Conservation (phyloP, 1,284 basidiomycete genomes). For the Ustilago loliicola region DNA sequence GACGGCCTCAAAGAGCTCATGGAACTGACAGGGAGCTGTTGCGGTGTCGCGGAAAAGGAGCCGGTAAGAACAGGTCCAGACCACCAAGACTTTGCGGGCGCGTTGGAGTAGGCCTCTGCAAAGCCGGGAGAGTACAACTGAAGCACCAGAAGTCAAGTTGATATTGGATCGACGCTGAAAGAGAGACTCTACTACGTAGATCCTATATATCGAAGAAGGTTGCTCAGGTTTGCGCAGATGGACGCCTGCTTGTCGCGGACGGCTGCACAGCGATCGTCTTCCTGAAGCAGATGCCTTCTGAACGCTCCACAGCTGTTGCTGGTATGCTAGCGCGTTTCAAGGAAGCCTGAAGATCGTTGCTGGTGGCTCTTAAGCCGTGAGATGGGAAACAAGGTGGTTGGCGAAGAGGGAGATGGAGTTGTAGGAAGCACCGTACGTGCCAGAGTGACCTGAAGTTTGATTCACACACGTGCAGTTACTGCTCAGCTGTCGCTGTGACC, state of each 20-base stretch:
- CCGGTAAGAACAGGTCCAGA: background rate
- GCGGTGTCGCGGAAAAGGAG: background rate
- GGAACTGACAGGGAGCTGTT: conserved; percentile 7
- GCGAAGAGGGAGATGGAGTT: background rate
- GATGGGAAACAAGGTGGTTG: background rate
- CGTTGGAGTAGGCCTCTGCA: background rate
- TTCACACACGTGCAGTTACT: conserved; percentile 8
- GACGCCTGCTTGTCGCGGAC: background rate
- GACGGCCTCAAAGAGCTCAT: conserved; percentile 56
- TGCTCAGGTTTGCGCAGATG: background rate
- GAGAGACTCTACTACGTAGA: background rate
- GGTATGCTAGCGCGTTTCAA: background rate
- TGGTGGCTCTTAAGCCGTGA: background rate
- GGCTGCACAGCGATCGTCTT: background rate
- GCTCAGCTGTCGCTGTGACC: conserved; percentile 4
- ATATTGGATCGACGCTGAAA: background rate
- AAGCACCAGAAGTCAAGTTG: background rate
- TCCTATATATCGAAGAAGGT: background rate
- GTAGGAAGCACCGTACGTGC: background rate
- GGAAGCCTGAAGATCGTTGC: background rate
- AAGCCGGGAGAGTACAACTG: background rate
- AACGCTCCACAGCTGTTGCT: background rate
- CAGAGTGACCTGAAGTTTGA: conserved; percentile 5
- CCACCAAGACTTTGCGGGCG: background rate
- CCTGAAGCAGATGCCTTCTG: background rate